These are phyloP conservation scores for Entelexis paramagnoliae DNA, from an alignment of 1,139 yeast species.

Conservation along the genomic window DNA sequence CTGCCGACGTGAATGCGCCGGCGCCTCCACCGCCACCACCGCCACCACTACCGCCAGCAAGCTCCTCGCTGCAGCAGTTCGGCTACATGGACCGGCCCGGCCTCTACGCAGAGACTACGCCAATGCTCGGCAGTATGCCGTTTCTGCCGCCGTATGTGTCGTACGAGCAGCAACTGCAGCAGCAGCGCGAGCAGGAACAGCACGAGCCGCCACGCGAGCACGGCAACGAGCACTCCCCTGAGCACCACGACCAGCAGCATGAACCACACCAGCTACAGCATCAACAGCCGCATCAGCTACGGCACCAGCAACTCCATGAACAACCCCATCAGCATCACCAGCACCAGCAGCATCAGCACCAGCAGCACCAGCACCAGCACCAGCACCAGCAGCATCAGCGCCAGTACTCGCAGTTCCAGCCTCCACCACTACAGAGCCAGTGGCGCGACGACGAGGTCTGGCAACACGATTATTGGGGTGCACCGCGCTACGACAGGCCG, in stretches of 20 bases:
- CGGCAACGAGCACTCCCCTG: too few species aligned
- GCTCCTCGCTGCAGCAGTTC: neutral
- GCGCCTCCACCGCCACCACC: neutral
- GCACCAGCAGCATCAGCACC: neutral
- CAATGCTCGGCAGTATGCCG: neutral
- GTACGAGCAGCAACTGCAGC: conserved; percentile 1
- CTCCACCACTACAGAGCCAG: too few species aligned
- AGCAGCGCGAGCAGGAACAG: neutral
- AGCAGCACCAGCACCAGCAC: neutral
- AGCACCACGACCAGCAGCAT: too few species aligned
- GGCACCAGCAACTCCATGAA: too few species aligned
- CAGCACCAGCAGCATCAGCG: neutral
- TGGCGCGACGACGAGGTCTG: neutral
- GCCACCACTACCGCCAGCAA: neutral
- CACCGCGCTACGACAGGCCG: neutral
- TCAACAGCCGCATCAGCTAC: too few species aligned
- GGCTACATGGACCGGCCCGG: neutral
- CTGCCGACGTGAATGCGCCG: too few species aligned
- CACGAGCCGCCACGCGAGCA: neutral
- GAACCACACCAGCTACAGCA: too few species aligned
- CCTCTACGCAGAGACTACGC: neutral
- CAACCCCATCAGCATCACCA: neutral
- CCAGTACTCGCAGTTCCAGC: too few species aligned
- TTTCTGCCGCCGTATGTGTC: conserved; percentile 3
- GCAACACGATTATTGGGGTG: neutral